Evolutionary conservation across 2,329 filamentous ascomycete species (phyloP), one percentile per base, ranked within the genome.

Genomic region (Pseudofabraea citricarpa): DNA sequence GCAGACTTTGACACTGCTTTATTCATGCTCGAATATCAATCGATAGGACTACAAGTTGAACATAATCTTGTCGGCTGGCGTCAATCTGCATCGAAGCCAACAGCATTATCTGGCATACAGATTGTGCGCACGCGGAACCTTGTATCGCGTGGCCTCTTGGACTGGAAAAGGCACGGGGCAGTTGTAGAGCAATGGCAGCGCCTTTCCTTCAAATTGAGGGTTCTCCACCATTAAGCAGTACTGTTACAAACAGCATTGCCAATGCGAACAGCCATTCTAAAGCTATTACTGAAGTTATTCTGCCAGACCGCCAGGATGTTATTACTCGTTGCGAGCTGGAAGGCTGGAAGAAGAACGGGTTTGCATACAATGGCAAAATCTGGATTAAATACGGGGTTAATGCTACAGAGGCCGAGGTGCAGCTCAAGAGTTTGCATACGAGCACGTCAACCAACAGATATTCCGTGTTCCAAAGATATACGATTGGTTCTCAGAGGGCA

Each of bases 371-470:
- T 22, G 36, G 22, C 19, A 38, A 23, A 20, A n/a, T n/a, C 20
- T 38, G 36, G 36, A 38, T 38, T 22, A 19, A 22, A n/a, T 38
- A 22, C 22, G 36, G 36, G 24, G 22, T 22, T 16, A 22, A 38
- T 19, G 22, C 22, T 22, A 38, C 36, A 8, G n/a, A 27, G 24
- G 24, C 24, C n/a, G 24, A 27, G 24, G 24, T 27, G 24, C 24
- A 27, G 24, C 24, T 27, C 24, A 27, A 27, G 8, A 27, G n/a
- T 27, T 27, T 27, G 24, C 24, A 27, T 27, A 27, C n/a, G 24
- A 27, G 24, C 24, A 27, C 24, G 24, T n/a, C n/a, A n/a, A 27
- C n/a, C 8, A 27, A 27, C 24, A n/a, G n/a, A 27, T 27, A 27
- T 27, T 27, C n/a, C 24, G 24, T n/a, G 24, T 27, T 27, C 24